Evolutionary conservation across 129 eudicot species (phyloP).

Genomic region (Flaveria bidentis): DNA sequence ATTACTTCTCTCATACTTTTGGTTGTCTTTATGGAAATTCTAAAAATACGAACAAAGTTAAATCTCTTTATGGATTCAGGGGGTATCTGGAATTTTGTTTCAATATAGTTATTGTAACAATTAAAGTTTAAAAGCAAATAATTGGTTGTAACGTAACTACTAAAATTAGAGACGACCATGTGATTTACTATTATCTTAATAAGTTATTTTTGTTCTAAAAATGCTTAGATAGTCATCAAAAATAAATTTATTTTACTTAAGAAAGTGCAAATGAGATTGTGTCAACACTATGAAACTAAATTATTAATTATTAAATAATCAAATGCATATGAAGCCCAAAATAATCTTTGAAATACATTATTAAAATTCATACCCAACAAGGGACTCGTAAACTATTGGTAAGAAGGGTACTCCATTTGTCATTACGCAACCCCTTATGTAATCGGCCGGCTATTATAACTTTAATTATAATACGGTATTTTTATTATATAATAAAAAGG

Average conservation of each 20-base stretch:
- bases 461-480: not conserved
- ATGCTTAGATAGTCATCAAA: not conserved
- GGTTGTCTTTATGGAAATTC: too few relatives aligned
- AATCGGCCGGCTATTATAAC: not conserved
- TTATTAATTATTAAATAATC: not conserved
- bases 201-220: not conserved
- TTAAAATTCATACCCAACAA: not conserved
- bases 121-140: too few relatives aligned
- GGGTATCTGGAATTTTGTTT: too few relatives aligned
- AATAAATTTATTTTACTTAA: too few relatives aligned
- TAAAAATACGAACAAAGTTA: too few relatives aligned
- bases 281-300: not conserved
- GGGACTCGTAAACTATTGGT: not conserved
- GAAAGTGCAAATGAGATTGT: not conserved
- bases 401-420: not conserved
- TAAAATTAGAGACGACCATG: too few relatives aligned
- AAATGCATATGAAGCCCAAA: not conserved
- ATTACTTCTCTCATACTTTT: too few relatives aligned
- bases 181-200: too few relatives aligned
- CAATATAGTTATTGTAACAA: too few relatives aligned
- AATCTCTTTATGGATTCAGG: too few relatives aligned
- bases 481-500: not conserved
- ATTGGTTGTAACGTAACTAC: too few relatives aligned
- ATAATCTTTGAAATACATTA: not conserved
- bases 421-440: constrained; percentile 3